Evolutionary conservation across 176 grass and related monocot species (phyloP).

Genomic region (Cocos nucifera): DNA sequence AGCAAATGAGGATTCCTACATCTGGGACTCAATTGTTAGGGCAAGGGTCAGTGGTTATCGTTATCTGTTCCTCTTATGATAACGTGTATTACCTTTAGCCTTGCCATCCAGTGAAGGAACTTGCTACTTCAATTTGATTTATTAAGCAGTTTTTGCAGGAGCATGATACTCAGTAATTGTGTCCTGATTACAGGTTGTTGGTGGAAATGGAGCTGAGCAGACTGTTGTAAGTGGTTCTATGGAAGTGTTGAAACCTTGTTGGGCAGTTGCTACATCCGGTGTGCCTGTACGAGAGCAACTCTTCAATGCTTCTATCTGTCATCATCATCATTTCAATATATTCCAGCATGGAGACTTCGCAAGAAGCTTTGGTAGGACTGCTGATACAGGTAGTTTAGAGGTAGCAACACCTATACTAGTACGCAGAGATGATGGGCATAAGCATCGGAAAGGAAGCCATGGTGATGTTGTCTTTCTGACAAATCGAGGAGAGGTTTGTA

Average conservation of each 20-base stretch:
- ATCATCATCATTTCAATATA: constrained; percentile 70
- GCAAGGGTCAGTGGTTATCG: no score
- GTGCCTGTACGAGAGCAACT: constrained; percentile 84
- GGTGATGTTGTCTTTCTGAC: constrained; percentile 91
- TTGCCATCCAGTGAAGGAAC: no score
- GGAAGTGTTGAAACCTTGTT: constrained; percentile 89
- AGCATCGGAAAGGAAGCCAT: constrained; percentile 84
- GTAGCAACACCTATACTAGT: constrained; percentile 77
- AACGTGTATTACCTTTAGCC: no score
- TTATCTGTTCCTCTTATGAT: no score
- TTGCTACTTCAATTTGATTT: no score
- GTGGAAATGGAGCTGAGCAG: constrained; percentile 71
- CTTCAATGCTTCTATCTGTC: constrained; percentile 94
- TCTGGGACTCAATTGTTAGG: no score
- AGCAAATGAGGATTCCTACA: no score
- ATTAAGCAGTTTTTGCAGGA: no score
- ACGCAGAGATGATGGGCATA: constrained; percentile 75
- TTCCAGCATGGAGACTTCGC: constrained; percentile 85
- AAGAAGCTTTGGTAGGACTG: constrained; percentile 72
- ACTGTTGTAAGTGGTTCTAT: constrained; percentile 81
- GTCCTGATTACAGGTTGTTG: constrained; percentile 51
- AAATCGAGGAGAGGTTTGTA: constrained; percentile 76
- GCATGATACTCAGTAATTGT: no score
- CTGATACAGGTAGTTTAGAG: constrained; percentile 65
- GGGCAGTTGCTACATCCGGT: constrained; percentile 95